Evolutionary conservation across 139 green algal species (phyloP), one percentile per base, ranked within the genome.

Genomic region (Mychonastes homosphaera): DNA sequence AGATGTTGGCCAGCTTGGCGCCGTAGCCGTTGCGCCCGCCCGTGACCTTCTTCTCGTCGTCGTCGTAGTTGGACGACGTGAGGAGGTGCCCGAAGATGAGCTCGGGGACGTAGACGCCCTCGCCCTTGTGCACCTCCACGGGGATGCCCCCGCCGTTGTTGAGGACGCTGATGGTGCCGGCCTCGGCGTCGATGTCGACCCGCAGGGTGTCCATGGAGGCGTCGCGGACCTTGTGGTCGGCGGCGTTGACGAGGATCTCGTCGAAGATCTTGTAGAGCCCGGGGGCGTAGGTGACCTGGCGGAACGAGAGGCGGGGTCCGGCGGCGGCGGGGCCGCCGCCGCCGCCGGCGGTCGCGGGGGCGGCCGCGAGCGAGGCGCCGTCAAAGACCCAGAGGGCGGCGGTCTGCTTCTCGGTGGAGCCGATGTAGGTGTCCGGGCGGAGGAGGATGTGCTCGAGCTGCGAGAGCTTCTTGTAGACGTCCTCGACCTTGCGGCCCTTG

Each of bases 241-340:
- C 87, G 3, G 93, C 93, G 65, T 99, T 99, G 24, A 99, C 93
- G 29, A 99, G 64, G 53, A 99, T 98, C 75, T 99, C 93, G 62
- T 99, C 93, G 69, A 99, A 98, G 55, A 99, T 99, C 66, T 99
- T 99, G 84, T 96, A 99, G n/a, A 99, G 74, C 9, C 89, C 93
- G 16, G 93, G 93, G 2, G 86, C 86, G 32, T 79, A 94, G 7
- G 59, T 73, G 35, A 97, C 82, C 15, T 16, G 36, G 29, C 67
- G 64, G 29, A 51, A 38, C 58, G 66, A 58, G 58, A 83, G 72
- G n/a, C n/a, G n/a, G n/a, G n/a, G n/a, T n/a, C n/a, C n/a, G n/a
- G n/a, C n/a, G n/a, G n/a, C n/a, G n/a, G n/a, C n/a, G n/a, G n/a
- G n/a, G n/a, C n/a, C n/a, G n/a, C n/a, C n/a, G n/a, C n/a, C n/a